Percentiles rank a stretch among this genome's conserved stretches.
Evolutionary conservation across 257 asterid species (phyloP).

Genomic region (Striga asiatica): DNA sequence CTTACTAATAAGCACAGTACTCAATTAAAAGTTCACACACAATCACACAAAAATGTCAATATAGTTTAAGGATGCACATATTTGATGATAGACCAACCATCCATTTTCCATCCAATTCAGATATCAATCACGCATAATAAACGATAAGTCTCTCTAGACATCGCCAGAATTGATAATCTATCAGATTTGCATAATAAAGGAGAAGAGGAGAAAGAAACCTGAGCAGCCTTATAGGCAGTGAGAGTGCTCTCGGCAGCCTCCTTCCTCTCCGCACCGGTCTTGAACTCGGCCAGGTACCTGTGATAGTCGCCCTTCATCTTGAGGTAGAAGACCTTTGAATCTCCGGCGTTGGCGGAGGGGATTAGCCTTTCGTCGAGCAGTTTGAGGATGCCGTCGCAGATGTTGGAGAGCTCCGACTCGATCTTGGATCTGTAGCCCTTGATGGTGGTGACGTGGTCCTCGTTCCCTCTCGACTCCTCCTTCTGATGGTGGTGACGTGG

Average conservation of each 20-base stretch:
- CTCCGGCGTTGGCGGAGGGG: conserved; percentile 53
- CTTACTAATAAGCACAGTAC: no score
- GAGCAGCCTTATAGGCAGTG: conserved; percentile 78
- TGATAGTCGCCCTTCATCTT: conserved; percentile 86
- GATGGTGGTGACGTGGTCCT: conserved; percentile 48
- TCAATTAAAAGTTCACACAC: no score
- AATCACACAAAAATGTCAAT: no score
- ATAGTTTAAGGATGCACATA: no score
- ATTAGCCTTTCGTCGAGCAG: conserved; percentile 45
- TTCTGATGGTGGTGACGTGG: no score
- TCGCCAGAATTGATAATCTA: no score
- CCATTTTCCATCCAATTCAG: no score
- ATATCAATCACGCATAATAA: no score
- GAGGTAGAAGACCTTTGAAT: conserved; percentile 70
- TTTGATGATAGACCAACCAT: no score
- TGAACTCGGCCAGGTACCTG: conserved; percentile 72
- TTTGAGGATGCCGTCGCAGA: conserved; percentile 70
- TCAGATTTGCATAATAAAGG: no score
- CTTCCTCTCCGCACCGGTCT: conserved; percentile 53
- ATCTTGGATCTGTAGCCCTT: conserved; percentile 60
- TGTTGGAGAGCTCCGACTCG: conserved; percentile 48
- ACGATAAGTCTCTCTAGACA: no score
- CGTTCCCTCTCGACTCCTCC: conserved; percentile 80
- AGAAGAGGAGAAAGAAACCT: conserved; percentile 24
- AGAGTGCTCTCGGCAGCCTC: conserved; percentile 85